A percentile compares a stretch with the other conserved stretches of the same genome.
These are phyloP conservation scores for Pugionium cornutum DNA, from an alignment of 345 rosid species.

Conservation along the genomic window DNA sequence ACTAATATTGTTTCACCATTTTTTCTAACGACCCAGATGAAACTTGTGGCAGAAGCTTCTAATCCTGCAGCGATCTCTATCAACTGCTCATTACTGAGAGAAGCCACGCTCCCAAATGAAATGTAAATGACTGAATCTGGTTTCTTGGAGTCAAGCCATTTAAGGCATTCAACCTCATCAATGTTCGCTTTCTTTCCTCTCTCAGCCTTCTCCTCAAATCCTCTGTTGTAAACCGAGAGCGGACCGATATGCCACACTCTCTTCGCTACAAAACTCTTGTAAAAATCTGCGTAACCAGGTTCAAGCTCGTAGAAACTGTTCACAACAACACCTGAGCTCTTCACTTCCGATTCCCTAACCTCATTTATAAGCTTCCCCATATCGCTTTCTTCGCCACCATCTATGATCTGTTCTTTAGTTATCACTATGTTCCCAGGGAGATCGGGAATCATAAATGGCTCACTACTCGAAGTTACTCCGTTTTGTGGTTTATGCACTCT, in stretches of 20 bases:
- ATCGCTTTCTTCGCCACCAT: background rate
- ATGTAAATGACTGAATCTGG: slow-evolving; percentile 53
- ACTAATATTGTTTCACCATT: too few species aligned
- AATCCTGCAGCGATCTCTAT: slow-evolving; percentile 35
- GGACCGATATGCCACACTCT: slow-evolving; percentile 30
- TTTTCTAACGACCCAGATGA: slow-evolving; percentile 39
- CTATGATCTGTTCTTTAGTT: slow-evolving; percentile 41
- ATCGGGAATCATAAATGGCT: slow-evolving; percentile 40
- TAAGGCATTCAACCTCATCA: slow-evolving; percentile 41
- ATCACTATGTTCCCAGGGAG: slow-evolving; percentile 48
- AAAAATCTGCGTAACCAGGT: slow-evolving; percentile 51
- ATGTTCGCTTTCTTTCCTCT: slow-evolving; percentile 42
- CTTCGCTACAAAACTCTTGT: slow-evolving; percentile 24
- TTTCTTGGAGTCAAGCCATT: slow-evolving; percentile 58
- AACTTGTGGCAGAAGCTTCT: slow-evolving; percentile 26
- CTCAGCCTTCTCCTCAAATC: slow-evolving; percentile 43
- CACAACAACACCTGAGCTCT: slow-evolving; percentile 61
- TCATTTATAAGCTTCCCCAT: slow-evolving; percentile 27
- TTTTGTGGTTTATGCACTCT: slow-evolving; percentile 41
- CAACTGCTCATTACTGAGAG: slow-evolving; percentile 33
- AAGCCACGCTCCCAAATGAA: slow-evolving; percentile 53
- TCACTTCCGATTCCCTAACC: slow-evolving; percentile 40
- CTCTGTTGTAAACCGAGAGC: slow-evolving; percentile 33
- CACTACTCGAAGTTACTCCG: slow-evolving; percentile 39
- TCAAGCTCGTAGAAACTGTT: slow-evolving; percentile 81